A percentile compares a stretch with the other conserved stretches of the same genome.
Conservation (phyloP, 139 green algal species). For the Chlamydomonas applanata region DNA sequence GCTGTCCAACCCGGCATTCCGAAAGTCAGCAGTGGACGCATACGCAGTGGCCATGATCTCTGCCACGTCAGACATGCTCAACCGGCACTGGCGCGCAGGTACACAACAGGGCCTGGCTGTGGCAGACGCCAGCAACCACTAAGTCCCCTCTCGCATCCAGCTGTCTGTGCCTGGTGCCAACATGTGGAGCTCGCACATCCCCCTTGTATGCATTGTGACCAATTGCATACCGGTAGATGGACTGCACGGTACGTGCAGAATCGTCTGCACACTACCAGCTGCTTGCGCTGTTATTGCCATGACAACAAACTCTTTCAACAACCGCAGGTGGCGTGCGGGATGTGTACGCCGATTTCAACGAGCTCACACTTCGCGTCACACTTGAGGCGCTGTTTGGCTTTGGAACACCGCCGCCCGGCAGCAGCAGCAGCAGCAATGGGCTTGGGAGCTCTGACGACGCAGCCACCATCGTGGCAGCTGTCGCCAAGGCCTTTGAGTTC, state of each 20-base stretch:
- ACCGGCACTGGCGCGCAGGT: conserved; percentile 17
- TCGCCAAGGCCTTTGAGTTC: conserved; percentile 70
- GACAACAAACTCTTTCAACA: not conserved
- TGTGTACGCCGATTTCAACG: conserved; percentile 79
- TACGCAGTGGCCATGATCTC: conserved; percentile 64
- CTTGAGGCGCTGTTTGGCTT: conserved; percentile 79
- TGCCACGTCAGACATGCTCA: conserved; percentile 34
- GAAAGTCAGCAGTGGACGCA: conserved; percentile 60
- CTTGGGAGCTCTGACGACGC: not conserved
- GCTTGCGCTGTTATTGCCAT: not conserved
- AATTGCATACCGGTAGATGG: too few species aligned
- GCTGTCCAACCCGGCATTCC: conserved; percentile 84
- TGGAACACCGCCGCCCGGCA: not conserved
- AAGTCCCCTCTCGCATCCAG: too few species aligned
- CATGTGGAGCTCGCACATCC: not conserved
- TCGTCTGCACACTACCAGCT: too few species aligned
- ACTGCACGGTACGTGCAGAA: too few species aligned
- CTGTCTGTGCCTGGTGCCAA: too few species aligned
- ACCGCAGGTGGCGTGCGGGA: conserved; percentile 26
- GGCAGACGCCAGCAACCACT: too few species aligned
- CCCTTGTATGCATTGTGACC: too few species aligned
- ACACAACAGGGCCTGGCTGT: not conserved
- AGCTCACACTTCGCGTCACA: conserved; percentile 78
- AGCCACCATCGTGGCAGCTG: conserved; percentile 32
- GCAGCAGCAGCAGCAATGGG: conserved; percentile 10